These are phyloP conservation scores for Aspergillus aculeatus DNA, from an alignment of 2,329 filamentous ascomycete species.

Conservation along the genomic window DNA sequence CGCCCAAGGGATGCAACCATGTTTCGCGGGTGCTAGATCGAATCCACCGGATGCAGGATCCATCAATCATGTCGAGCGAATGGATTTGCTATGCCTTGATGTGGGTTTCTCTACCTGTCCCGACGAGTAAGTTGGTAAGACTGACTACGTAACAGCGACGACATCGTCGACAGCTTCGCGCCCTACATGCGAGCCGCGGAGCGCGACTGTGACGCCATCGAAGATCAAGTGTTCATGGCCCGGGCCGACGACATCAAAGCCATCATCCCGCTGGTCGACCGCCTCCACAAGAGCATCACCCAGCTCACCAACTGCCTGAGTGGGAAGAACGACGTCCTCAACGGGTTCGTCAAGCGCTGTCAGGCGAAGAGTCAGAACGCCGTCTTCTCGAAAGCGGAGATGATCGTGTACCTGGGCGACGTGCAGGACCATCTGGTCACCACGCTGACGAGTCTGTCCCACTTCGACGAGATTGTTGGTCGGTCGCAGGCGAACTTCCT, in stretches of 20 bases:
- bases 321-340: conserved; percentile 93
- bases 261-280: conserved; percentile 81
- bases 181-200: conserved; percentile 83
- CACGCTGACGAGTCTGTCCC: conserved; percentile 88
- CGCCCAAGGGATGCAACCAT: conserved; percentile 80
- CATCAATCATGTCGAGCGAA: conserved; percentile 85
- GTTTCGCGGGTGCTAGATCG: conserved; percentile 81
- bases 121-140: neutral
- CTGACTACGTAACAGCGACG: conserved; percentile 59
- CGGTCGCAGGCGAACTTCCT: conserved; percentile 92
- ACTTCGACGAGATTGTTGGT: conserved; percentile 95
- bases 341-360: conserved; percentile 95
- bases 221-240: conserved; percentile 91
- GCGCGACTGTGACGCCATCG: conserved; percentile 81
- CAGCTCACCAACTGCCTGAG: conserved; percentile 83
- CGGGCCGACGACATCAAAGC: conserved; percentile 81
- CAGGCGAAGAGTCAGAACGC: conserved; percentile 78
- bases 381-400: conserved; percentile 88
- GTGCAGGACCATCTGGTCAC: conserved; percentile 98
- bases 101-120: conserved; percentile 49
- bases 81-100: conserved; percentile 99
- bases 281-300: conserved; percentile 89
- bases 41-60: conserved; percentile 86
- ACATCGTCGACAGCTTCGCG: conserved; percentile 93
- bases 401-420: conserved; percentile 90